Base-by-base conservation (phyloP, 1,284 basidiomycete species). In the Phellopilus nigrolimitatus region DNA sequence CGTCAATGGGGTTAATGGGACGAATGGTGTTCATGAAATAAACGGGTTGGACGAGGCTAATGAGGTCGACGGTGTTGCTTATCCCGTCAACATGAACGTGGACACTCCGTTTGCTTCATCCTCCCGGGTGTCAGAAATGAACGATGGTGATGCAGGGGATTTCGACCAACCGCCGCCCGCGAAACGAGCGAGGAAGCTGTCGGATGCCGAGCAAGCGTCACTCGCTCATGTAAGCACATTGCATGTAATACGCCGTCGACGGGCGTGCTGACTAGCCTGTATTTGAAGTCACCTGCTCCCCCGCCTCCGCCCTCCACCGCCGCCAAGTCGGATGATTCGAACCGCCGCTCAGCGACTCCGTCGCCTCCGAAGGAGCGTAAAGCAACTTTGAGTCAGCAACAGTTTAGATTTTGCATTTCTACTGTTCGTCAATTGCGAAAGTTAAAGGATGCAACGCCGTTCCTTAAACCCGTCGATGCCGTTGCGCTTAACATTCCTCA, bases 401-500 rank as follows among this genome's bases (percentile, higher is more conserved):
- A 99, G 66, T 84, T 85, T 66, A 88, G 91, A 47, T 94, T 91
- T 66, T 84, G 87, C 56, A 70, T 82, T 53, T 88, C 84, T 6
- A 87, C 88, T 1, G 69, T 98, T 42, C 87, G 91, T 47, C 79
- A 81, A 24, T 70, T 99, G 62, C 95, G 92, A 75, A 94, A 91
- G 71, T 70, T 85, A 61, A 91, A 91, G 65, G 92, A 95, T 50
- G 82, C 92, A 0, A 67, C 65, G 5, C 84, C 92, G 1, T 99
- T 99, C 71, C 69, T 89, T 48, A 74, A 74, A 49, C 95, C 97
- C 15, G 97, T 99, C 54, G 95, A 99, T 65, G 79, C 85, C n/a
- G 78, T 95, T 57, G 86, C 82, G 1, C 79, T 97, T 57, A 85
- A 84, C 60, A 89, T 99, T 56, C 97, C 94, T 10, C 92, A 95